Percentiles rank a stretch among this genome's conserved stretches.
These are phyloP conservation scores for Mentha longifolia DNA, from an alignment of 257 asterid genomes.

Conservation along the genomic window DNA sequence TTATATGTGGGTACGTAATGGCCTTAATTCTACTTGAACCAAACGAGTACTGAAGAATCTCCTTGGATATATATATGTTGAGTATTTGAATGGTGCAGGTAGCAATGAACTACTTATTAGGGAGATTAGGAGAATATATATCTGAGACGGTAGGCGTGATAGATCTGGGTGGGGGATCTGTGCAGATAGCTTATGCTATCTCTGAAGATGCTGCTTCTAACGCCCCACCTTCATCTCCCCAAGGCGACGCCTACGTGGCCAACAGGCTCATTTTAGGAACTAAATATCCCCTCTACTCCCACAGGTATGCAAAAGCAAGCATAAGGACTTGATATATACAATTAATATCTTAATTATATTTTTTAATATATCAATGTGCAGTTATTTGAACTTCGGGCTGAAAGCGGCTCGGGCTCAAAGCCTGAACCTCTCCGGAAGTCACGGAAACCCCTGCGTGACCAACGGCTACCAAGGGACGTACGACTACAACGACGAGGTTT, in stretches of 20 bases:
- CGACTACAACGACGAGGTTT: slow-evolving; percentile 40
- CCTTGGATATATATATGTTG: too few relatives aligned
- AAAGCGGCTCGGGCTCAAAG: slow-evolving; percentile 55
- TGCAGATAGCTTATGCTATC: slow-evolving; percentile 62
- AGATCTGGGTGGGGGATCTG: slow-evolving; percentile 83
- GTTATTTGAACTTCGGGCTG: slow-evolving; percentile 57
- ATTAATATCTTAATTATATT: too few relatives aligned
- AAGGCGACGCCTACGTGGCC: slow-evolving; percentile 5
- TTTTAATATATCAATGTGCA: slow-evolving; percentile 23
- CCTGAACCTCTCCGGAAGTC: slow-evolving; percentile 37
- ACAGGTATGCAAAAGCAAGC: neutral
- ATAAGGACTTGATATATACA: too few relatives aligned
- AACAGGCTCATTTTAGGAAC: neutral
- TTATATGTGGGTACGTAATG: slow-evolving; percentile 70
- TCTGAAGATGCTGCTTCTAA: slow-evolving; percentile 39
- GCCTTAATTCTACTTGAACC: too few relatives aligned
- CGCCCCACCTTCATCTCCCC: slow-evolving; percentile 27
- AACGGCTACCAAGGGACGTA: slow-evolving; percentile 49
- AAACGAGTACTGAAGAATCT: too few relatives aligned
- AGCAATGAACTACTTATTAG: slow-evolving; percentile 67
- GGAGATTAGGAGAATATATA: slow-evolving; percentile 43
- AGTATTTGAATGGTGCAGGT: slow-evolving; percentile 42
- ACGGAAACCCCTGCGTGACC: slow-evolving; percentile 54
- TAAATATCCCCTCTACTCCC: slow-evolving; percentile 10
- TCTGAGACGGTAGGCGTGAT: slow-evolving; percentile 66